Percentiles rank a stretch among this genome's conserved stretches.
phyloP scores from a whole-genome alignment of 2,329 filamentous ascomycete species.

The Sarocladium strictum region DNA sequence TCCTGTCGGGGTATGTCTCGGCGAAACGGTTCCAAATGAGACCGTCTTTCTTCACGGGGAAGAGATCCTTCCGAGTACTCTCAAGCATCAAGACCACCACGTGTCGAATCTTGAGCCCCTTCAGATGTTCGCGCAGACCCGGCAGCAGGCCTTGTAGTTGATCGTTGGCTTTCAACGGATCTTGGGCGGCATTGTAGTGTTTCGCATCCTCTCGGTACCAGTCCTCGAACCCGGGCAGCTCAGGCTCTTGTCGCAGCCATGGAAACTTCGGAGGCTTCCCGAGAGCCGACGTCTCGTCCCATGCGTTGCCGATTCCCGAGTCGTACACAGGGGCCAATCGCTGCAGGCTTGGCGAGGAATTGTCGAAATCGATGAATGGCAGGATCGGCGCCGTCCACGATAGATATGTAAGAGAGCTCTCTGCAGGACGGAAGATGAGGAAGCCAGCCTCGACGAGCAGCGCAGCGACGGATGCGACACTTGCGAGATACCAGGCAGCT shows the following conservation, averaged over 20 bases:
- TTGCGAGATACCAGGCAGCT: conserved; percentile 12
- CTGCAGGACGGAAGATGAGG: conserved; percentile 20
- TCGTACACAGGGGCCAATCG: conserved; percentile 17
- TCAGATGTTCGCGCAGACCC: conserved; percentile 19
- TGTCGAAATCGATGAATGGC: conserved; percentile 26
- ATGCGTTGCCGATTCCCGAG: conserved; percentile 17
- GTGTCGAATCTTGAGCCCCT: conserved; percentile 32
- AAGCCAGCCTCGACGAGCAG: conserved; percentile 16
- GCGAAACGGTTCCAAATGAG: conserved; percentile 29
- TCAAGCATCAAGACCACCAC: conserved; percentile 38
- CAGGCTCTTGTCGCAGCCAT: conserved; percentile 21
- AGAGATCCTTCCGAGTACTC: conserved; percentile 38
- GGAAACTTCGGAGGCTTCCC: conserved; percentile 13
- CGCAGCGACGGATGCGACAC: conserved; percentile 3
- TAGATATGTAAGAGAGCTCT: conserved; percentile 26
- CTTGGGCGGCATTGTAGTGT: conserved; percentile 29
- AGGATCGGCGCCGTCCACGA: conserved; percentile 28
- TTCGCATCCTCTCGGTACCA: conserved; percentile 18
- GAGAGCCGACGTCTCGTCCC: conserved; percentile 25
- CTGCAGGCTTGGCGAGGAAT: conserved; percentile 20
- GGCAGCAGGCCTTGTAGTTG: conserved; percentile 25
- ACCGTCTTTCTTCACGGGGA: conserved; percentile 35
- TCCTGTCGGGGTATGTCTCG: conserved; percentile 24
- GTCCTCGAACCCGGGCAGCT: conserved; percentile 19
- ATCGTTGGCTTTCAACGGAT: conserved; percentile 36